Base-by-base conservation (phyloP, 495 filamentous ascomycete species). In the Neurospora sp. region DNA sequence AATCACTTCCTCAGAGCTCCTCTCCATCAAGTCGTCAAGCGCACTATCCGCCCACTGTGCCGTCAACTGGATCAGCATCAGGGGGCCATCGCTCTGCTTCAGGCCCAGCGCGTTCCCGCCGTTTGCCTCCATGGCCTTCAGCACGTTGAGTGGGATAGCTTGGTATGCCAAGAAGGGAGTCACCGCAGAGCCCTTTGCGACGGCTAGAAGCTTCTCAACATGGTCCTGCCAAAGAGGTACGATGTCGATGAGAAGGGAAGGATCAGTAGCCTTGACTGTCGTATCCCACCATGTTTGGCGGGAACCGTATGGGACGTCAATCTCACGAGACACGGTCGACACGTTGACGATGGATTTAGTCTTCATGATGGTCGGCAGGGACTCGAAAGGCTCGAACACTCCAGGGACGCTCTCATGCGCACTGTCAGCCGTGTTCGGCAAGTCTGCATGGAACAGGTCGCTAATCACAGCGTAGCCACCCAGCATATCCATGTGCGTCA, bases 81-180 rank as follows among this genome's bases (percentile, higher is more conserved):
- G 12, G 12, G 78, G 75, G 12, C 79, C 79, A 38, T 79, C 78
- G 14, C 40, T 69, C 41, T 71, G 71, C 37, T 59, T 71, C 61
- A 82, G 41, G 5, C 79, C 79, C 40, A 82, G 69, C 42, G 78
- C 73, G 31, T 82, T 82, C 3, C 80, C 80, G 1, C 80, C 80
- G 70, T 77, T 76, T 5, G 42, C 71, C 71, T 77, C 73, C 77
- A 80, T 80, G 4, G 76, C 73, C 37, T 72, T 14, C 12, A 79
- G 69, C 53, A 78, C 71, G 39, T 78, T 76, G 39, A 72, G 65
- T 18, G 77, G 70, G 59, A 80, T 76, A 37, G 74, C 65, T 69
- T 80, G 77, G 68, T 74, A 78, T 20, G 75, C 70, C 12, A 77
- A 39, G 31, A 44, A 73, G 0, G 75, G 71, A 11, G 73, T 42